Evolutionary conservation across 2,329 filamentous ascomycete species (phyloP).

Genomic region (Daldinia sp.): DNA sequence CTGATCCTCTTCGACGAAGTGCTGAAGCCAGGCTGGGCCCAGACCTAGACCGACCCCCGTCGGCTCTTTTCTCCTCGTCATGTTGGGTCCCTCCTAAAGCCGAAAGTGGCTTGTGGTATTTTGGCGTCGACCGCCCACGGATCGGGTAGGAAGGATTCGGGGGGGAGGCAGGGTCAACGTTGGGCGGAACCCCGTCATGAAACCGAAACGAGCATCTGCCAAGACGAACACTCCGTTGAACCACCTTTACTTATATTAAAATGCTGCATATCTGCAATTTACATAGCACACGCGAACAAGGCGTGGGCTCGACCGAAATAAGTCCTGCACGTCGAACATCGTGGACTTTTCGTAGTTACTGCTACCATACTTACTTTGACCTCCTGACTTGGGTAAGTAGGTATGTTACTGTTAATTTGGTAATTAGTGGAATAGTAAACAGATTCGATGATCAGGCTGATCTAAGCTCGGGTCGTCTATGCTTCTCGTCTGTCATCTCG

Average conservation of each 20-base stretch:
- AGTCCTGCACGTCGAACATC: neutral
- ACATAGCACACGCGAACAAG: slow-evolving; percentile 4
- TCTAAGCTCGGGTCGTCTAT: neutral
- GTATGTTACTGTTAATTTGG: no score
- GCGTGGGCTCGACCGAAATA: no score
- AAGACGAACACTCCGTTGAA: slow-evolving; percentile 10
- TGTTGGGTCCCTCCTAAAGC: neutral
- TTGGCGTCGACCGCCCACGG: neutral
- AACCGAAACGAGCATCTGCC: slow-evolving; percentile 34
- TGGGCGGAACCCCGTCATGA: slow-evolving; percentile 14
- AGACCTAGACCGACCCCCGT: no score
- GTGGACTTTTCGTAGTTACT: neutral
- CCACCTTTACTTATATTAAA: slow-evolving; percentile 11
- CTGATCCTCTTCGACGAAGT: slow-evolving; percentile 10
- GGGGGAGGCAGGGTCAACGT: slow-evolving; percentile 30
- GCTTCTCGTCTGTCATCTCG: neutral
- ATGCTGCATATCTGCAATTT: neutral
- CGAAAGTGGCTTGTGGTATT: neutral
- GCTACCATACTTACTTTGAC: neutral
- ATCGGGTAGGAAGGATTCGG: slow-evolving; percentile 23
- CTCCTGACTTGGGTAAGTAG: neutral
- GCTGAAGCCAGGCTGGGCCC: no score
- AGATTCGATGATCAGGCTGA: no score
- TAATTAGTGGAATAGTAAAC: no score
- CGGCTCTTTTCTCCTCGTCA: no score